phyloP scores from a whole-genome alignment of 345 rosid species.

The Ceriops tagal region DNA sequence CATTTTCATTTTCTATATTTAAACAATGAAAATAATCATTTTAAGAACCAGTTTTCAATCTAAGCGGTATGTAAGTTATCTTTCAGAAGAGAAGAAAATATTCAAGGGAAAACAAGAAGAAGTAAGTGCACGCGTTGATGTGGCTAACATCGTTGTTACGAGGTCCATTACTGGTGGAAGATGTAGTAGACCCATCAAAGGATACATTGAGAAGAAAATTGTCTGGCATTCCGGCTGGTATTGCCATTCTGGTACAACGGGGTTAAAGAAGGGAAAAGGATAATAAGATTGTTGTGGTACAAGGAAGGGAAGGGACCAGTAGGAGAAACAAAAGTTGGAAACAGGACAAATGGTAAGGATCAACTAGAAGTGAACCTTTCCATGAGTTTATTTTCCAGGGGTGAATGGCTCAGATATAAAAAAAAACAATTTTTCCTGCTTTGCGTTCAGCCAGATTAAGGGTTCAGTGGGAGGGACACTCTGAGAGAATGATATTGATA shows the following conservation, averaged over 20 bases:
- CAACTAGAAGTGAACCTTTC: not conserved
- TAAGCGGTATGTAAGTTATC: too few relatives aligned
- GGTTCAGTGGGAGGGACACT: too few relatives aligned
- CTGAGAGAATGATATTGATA: not conserved
- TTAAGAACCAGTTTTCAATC: too few relatives aligned
- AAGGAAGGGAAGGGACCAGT: not conserved
- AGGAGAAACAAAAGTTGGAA: not conserved
- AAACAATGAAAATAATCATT: too few relatives aligned
- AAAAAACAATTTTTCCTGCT: too few relatives aligned
- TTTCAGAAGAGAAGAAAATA: too few relatives aligned
- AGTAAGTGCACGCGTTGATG: not conserved
- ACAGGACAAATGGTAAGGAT: not conserved
- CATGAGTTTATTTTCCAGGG: not conserved
- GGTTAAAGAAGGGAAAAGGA: not conserved
- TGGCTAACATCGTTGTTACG: not conserved
- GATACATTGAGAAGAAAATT: not conserved
- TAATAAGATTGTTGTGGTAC: not conserved
- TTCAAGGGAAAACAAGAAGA: not conserved
- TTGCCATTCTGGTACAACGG: not conserved
- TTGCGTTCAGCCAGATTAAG: too few relatives aligned
- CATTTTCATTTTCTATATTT: conserved; percentile 20
- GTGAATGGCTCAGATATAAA: not conserved
- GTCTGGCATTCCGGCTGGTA: not conserved
- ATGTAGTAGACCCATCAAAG: not conserved
- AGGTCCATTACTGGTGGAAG: not conserved